Base-by-base conservation (phyloP, 2,329 filamentous ascomycete species). In the Arthrinium phaeospermum region DNA sequence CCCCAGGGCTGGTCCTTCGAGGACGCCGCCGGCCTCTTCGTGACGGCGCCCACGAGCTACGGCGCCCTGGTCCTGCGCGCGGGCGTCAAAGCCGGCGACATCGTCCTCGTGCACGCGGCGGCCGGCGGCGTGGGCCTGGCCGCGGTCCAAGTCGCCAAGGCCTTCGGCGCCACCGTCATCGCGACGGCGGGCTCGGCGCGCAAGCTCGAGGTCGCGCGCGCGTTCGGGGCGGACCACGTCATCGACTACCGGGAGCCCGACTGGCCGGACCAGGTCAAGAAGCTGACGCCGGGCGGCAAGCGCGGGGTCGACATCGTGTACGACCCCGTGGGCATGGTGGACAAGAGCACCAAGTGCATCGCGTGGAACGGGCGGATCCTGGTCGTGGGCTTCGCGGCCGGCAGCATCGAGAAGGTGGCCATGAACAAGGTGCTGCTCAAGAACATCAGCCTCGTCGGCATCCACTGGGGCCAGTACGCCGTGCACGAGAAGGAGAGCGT, bases 141-240 rank as follows among this genome's bases (percentile, higher is more conserved):
- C 1, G 96, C 96, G 5, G 95, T 98, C 34, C 96, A 98, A 82
- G 91, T 98, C 73, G 96, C 96, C 41, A 98, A 98, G 83, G 96
- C 95, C 0, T 91, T 93, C 70, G 96, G 96, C 8, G 96, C 96
- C 13, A 96, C 89, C 3, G 96, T 98, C n/a, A 92, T 98, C 74
- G 96, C 96, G 5, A 98, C 96, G 0, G 96, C 95, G 0, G 94
- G 95, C 1, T 93, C 93, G 1, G 82, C 90, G 77, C 90, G 92
- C 70, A 98, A 98, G 84, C 88, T 95, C 12, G 89, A 93, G 71
- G 90, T 98, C 13, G 96, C 95, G 68, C 88, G 87, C 75, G 84
- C 87, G 3, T 98, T 94, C 76, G 96, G 96, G 41, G 96, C 96
- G 2, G 95, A 98, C 82, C 91, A 96, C 81, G 89, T 90, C 3